These are phyloP conservation scores for Mayamaea pseudoterrestris DNA, from an alignment of 108 stramenopile genomes.

Conservation along the genomic window DNA sequence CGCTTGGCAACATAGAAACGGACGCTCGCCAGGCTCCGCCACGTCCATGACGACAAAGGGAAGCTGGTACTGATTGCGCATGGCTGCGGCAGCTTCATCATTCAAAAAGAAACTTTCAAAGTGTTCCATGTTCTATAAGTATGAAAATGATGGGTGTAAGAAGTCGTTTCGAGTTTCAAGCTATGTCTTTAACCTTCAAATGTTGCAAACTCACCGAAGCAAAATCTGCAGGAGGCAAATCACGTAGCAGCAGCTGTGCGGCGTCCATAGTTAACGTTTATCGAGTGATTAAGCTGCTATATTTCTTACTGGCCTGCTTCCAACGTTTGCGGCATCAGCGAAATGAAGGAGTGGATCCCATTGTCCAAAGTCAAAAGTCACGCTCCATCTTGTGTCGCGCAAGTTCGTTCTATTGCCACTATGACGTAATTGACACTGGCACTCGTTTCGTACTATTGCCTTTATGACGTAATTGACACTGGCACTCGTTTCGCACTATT, in stretches of 20 bases:
- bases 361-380: too few relatives aligned
- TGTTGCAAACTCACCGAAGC: slow-evolving; percentile 1
- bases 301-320: too few relatives aligned
- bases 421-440: too few relatives aligned
- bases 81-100: background rate
- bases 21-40: slow-evolving; percentile 10
- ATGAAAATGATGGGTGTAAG: background rate
- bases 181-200: background rate
- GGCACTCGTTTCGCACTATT: too few relatives aligned
- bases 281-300: too few relatives aligned
- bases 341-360: too few relatives aligned
- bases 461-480: too few relatives aligned
- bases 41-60: slow-evolving; percentile 1
- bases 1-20: slow-evolving; percentile 28
- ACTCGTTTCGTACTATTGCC: too few relatives aligned
- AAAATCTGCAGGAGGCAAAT: slow-evolving; percentile 22
- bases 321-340: too few relatives aligned
- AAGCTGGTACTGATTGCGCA: background rate
- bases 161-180: background rate
- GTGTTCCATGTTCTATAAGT: background rate
- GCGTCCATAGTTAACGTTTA: too few relatives aligned
- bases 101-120: background rate
- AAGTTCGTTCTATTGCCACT: too few relatives aligned
- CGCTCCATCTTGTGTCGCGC: too few relatives aligned
- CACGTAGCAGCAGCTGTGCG: slow-evolving; percentile 5